Evolutionary conservation across 2,329 filamentous ascomycete species (phyloP).

Genomic region (Calonectria hongkongensis): DNA sequence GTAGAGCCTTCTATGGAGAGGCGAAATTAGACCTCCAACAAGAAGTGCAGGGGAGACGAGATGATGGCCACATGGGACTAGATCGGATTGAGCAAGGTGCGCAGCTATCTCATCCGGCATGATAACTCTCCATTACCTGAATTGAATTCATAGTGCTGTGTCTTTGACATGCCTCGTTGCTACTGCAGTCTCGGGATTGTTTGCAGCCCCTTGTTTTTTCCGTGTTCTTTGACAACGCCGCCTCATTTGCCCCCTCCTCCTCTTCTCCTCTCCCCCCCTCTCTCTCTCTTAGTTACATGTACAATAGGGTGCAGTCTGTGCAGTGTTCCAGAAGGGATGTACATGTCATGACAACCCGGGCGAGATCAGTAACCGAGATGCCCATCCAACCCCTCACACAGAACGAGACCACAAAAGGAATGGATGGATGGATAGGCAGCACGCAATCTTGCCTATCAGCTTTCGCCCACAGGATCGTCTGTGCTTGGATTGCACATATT

Average conservation of each 20-base stretch:
- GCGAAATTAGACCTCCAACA: constrained; percentile 49
- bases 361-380: constrained; percentile 34
- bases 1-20: constrained; percentile 36
- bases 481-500: constrained; percentile 26
- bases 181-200: constrained; percentile 1
- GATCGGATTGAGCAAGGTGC: constrained; percentile 21
- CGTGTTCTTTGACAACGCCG: neutral
- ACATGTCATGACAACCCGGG: constrained; percentile 29
- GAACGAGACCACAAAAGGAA: constrained; percentile 17
- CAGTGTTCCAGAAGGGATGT: constrained; percentile 26
- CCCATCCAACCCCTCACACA: constrained; percentile 18
- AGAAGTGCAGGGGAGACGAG: constrained; percentile 32
- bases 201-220: neutral
- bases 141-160: constrained; percentile 15
- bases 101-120: constrained; percentile 10
- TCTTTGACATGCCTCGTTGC: constrained; percentile 5
- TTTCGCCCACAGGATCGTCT: constrained; percentile 16
- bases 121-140: constrained; percentile 24
- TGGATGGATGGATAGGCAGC: constrained; percentile 4
- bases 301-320: constrained; percentile 8
- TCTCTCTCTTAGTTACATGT: constrained; percentile 11
- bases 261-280: neutral
- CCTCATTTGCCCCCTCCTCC: too few relatives aligned
- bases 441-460: constrained; percentile 25
- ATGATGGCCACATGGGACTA: constrained; percentile 26